Base-by-base conservation (phyloP, 1,284 basidiomycete genomes). In the Ceratobasidium papillatum region DNA sequence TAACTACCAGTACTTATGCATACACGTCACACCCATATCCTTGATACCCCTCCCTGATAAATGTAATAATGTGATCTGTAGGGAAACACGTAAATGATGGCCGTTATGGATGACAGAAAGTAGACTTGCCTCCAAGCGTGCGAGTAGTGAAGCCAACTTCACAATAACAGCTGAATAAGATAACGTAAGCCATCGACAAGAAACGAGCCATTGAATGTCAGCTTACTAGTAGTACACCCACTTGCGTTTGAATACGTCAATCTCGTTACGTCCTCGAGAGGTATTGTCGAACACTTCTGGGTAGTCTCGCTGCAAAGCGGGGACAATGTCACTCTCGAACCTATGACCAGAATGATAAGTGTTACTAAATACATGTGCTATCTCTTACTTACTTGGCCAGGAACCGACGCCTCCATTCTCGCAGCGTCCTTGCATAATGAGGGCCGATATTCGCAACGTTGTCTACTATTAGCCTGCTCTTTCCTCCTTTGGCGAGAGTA, bases 391-490 rank as follows among this genome's bases (percentile, higher is more conserved):
- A 54, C 64, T 47, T 58, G 22, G 77, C 77, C 58, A 83, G 76
- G 82, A 94, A 94, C 2, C 91, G 85, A 30, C 83, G 79, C 22
- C 89, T 84, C 93, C 93, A 94, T 83, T 94, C 92, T n/a, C 92
- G 85, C n/a, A 94, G 84, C 4, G 93, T 94, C 3, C 92, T 87
- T 1, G 92, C 88, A 80, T 94, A 94, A 81, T 94, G 91, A 34
- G 90, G 89, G 34, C 92, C 93, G 77, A 94, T 94, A 82, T 93
- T 94, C n/a, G 86, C 85, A 5, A 93, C 84, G 19, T 89, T 89
- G 77, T 94, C 93, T 45, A 93, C 86, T 30, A 91, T 83, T 38
- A 94, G 85, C 14, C 85, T 84, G 27, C 89, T 88, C 30, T 85
- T 80, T 0, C 89, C 86, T 8, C 90, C 92, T 38, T 84, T 80